Base-by-base conservation (phyloP, 352 stramenopile species). In the Pythium coloratum region DNA sequence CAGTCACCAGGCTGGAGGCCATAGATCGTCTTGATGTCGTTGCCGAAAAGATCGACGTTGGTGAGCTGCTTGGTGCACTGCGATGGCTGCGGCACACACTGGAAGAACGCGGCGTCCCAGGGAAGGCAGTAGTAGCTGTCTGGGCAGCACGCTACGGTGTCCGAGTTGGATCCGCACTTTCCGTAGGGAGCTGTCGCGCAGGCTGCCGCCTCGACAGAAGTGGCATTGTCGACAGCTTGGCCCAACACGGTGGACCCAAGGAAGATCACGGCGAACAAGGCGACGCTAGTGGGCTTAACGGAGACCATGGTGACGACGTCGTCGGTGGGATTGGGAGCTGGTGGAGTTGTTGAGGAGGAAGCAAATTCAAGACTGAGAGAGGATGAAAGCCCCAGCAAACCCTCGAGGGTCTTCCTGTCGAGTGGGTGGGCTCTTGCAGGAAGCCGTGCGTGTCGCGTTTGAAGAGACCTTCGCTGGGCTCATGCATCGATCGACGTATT, bases 71-170 rank as follows among this genome's bases (percentile, higher is more conserved):
- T 56, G 12, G 63, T 71, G 70, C 79, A 87, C 57, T 77, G 54
- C 20, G 51, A 8, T 5, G 79, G 76, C 6, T 62, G 26, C 14
- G 66, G 33, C 47, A 80, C 64, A 62, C 79, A 87, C 64, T 87
- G 79, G 70, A 77, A 83, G 66, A 78, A 76, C 32, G 51, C 59
- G 0, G 70, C 38, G 67, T 82, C 69, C 76, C 78, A 86, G 1
- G 78, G 76, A 59, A 78, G 76, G 65, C 78, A 86, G 74, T 84
- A 86, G 50, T 75, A 69, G 34, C 64, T 69, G 10, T 47, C 60
- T 2, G 76, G 70, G 16, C 78, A 86, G 70, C 78, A 88, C 24
- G 47, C 56, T 2, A 73, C 59, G n/a, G 60, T 66, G 16, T 24
- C 64, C 42, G 20, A 36, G 26, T 60, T 67, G 14, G 66, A 67